Evolutionary conservation across 1,139 yeast genomes (phyloP).

Genomic region (Kodamaea fungicola): DNA sequence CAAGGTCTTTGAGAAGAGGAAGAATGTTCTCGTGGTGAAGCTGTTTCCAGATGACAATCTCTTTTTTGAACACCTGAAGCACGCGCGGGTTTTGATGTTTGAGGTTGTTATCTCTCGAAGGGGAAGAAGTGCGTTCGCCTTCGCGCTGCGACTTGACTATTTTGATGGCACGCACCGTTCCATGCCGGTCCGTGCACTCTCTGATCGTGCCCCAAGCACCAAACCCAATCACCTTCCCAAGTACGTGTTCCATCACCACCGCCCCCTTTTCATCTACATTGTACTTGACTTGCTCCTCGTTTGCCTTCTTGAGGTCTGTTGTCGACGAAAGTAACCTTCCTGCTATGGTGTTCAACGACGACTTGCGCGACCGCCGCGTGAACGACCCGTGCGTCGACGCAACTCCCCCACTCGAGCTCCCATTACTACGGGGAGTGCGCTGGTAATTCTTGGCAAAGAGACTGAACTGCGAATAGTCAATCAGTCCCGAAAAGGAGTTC

Average conservation of each 20-base stretch:
- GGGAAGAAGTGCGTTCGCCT: slow-evolving; percentile 15
- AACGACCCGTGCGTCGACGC: slow-evolving; percentile 25
- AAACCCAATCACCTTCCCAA: slow-evolving; percentile 79
- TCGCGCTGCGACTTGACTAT: slow-evolving; percentile 58
- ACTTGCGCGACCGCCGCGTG: slow-evolving; percentile 27
- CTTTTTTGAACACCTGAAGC: slow-evolving; percentile 58
- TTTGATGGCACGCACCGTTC: slow-evolving; percentile 66
- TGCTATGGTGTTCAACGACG: slow-evolving; percentile 40
- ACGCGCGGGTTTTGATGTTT: slow-evolving; percentile 26
- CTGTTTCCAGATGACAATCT: slow-evolving; percentile 70
- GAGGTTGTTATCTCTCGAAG: slow-evolving; percentile 3
- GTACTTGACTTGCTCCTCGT: slow-evolving; percentile 21
- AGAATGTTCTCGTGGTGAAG: slow-evolving; percentile 64
- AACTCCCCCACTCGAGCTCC: slow-evolving; percentile 6
- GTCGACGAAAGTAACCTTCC: slow-evolving; percentile 35
- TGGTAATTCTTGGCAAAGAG: slow-evolving; percentile 36
- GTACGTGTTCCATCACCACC: slow-evolving; percentile 51
- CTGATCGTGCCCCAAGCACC: slow-evolving; percentile 95
- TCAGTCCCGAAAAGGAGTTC: slow-evolving; percentile 52
- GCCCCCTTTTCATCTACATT: slow-evolving; percentile 63
- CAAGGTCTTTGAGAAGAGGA: slow-evolving; percentile 58
- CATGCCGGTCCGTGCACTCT: slow-evolving; percentile 52
- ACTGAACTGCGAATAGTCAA: slow-evolving; percentile 49
- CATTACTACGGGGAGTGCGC: slow-evolving; percentile 18
- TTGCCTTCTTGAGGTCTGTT: slow-evolving; percentile 32